Conservation (phyloP, 2,329 filamentous ascomycete species). For the Xylaria sp. region DNA sequence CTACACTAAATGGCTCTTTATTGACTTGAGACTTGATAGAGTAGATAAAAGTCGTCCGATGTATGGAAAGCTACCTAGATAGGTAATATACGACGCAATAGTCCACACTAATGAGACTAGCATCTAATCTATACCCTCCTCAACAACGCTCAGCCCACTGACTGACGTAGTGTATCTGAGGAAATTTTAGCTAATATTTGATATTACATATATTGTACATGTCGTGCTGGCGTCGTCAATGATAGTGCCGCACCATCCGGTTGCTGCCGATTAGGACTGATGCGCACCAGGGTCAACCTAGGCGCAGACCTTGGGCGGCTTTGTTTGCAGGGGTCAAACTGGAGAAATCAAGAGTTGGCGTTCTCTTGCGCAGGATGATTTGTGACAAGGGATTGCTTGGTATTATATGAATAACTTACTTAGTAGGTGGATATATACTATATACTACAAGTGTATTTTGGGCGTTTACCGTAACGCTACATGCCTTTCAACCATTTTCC, state of each 20-base stretch:
- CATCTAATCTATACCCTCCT: constrained; percentile 3
- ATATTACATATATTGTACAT: neutral
- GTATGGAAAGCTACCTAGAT: neutral
- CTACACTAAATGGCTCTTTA: too few relatives aligned
- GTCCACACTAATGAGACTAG: neutral
- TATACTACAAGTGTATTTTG: too few relatives aligned
- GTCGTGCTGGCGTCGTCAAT: neutral
- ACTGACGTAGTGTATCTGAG: constrained; percentile 31
- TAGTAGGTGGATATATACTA: neutral
- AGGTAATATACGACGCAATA: constrained; percentile 14
- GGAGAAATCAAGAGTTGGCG: constrained; percentile 23
- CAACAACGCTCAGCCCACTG: constrained; percentile 17
- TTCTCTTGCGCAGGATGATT: neutral
- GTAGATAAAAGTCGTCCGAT: too few relatives aligned
- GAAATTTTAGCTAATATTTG: constrained; percentile 3
- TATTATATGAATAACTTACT: neutral
- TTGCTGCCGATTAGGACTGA: constrained; percentile 28
- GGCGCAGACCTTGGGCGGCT: neutral
- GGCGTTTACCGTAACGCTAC: too few relatives aligned
- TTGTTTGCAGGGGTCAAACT: constrained; percentile 7
- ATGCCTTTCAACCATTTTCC: neutral
- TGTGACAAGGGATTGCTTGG: neutral
- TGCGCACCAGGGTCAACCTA: constrained; percentile 27
- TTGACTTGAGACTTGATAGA: too few relatives aligned
- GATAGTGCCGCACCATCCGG: constrained; percentile 30